A percentile compares a stretch with the other conserved stretches of the same genome.
These are phyloP conservation scores for Xerocomus brunneocitrinus DNA, from an alignment of 768 basidiomycete genomes.

Conservation along the genomic window DNA sequence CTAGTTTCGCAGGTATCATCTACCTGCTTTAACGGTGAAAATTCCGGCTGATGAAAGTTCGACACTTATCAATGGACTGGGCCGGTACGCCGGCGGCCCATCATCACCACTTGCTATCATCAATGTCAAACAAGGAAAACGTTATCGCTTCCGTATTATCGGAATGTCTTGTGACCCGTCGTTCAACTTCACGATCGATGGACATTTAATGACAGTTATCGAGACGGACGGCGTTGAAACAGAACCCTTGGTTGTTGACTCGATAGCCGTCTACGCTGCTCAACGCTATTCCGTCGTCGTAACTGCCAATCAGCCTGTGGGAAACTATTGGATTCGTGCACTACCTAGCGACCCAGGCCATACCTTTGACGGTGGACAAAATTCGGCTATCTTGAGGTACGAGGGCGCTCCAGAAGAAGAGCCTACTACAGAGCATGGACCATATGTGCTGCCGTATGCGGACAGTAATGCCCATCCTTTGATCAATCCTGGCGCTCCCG, in stretches of 20 bases:
- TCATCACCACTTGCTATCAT: slow-evolving; percentile 32
- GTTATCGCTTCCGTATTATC: slow-evolving; percentile 37
- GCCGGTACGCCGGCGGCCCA: slow-evolving; percentile 35
- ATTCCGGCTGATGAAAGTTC: slow-evolving; percentile 22
- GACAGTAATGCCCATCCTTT: slow-evolving; percentile 37
- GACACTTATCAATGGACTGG: slow-evolving; percentile 38
- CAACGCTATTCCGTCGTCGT: slow-evolving; percentile 50
- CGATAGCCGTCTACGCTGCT: slow-evolving; percentile 41
- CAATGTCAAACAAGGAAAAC: slow-evolving; percentile 28
- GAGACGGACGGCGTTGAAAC: slow-evolving; percentile 42
- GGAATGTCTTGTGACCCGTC: slow-evolving; percentile 39
- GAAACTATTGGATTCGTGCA: slow-evolving; percentile 41
- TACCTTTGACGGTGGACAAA: slow-evolving; percentile 29
- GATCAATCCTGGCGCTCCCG: slow-evolving; percentile 4
- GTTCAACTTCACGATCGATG: slow-evolving; percentile 44
- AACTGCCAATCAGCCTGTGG: slow-evolving; percentile 27
- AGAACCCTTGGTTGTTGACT: slow-evolving; percentile 39
- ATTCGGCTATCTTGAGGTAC: slow-evolving; percentile 42
- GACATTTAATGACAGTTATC: slow-evolving; percentile 42
- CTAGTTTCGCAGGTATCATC: background rate
- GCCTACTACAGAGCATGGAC: slow-evolving; percentile 25
- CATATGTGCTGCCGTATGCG: slow-evolving; percentile 24
- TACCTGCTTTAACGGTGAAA: background rate
- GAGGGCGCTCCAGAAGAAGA: slow-evolving; percentile 33
- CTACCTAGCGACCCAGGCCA: slow-evolving; percentile 8